These are phyloP conservation scores for Neofusicoccum laricinum DNA, from an alignment of 2,329 filamentous ascomycete genomes.

Conservation along the genomic window DNA sequence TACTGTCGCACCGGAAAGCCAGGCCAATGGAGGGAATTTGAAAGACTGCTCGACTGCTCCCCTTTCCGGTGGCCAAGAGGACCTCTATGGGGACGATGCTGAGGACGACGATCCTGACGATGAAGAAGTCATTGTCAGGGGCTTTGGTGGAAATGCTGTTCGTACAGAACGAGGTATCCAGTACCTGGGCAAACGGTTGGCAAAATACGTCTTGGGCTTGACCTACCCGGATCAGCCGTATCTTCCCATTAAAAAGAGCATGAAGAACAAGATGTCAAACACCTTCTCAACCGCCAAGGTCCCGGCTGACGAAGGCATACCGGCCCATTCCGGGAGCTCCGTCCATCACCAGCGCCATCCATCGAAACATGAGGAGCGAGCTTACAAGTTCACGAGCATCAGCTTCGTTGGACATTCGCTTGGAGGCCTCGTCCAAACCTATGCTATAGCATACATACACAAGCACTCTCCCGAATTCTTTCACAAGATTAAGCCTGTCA, in stretches of 20 bases:
- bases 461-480: constrained; percentile 95
- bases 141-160: constrained; percentile 85
- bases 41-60: constrained; percentile 40
- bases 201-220: constrained; percentile 83
- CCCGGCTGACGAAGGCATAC: constrained; percentile 46
- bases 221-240: constrained; percentile 94
- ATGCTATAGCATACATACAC: constrained; percentile 93
- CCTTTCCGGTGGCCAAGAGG: constrained; percentile 50
- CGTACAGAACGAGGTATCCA: constrained; percentile 94
- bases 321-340: constrained; percentile 61
- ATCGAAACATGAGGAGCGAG: constrained; percentile 47
- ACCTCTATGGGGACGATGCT: constrained; percentile 34
- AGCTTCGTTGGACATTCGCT: constrained; percentile 93
- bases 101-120: constrained; percentile 64
- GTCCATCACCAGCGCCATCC: constrained; percentile 50
- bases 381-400: constrained; percentile 88
- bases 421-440: constrained; percentile 85
- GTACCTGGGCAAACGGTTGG: constrained; percentile 90
- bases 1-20: constrained; percentile 18
- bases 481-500: constrained; percentile 77
- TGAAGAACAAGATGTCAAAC: constrained; percentile 46
- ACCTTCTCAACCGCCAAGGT: constrained; percentile 44
- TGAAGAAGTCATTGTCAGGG: constrained; percentile 83
- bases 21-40: neutral
- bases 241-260: constrained; percentile 61